Evolutionary conservation across 768 basidiomycete genomes (phyloP).

Genomic region (Leccinum incarnatum): DNA sequence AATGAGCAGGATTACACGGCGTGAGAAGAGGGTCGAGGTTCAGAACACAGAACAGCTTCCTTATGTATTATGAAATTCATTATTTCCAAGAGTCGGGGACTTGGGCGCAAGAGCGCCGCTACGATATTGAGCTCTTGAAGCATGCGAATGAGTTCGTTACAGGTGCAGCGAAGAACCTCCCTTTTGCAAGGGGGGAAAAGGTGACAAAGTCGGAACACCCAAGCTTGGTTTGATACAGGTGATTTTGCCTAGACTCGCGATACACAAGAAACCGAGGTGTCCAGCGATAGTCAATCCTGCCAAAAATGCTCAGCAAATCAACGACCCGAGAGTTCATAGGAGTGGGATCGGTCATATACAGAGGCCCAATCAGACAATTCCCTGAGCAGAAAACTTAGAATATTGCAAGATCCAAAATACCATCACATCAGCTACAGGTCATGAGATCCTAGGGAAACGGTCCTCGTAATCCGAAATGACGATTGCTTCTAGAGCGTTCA

Average conservation of each 20-base stretch:
- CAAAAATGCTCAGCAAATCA: neutral
- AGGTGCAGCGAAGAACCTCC: no score
- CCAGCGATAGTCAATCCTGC: neutral
- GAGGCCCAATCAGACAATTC: neutral
- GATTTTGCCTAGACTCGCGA: neutral
- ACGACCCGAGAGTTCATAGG: neutral
- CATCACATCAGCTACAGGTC: slow-evolving; percentile 6
- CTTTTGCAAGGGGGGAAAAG: no score
- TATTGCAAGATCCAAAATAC: neutral
- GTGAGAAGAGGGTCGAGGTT: neutral
- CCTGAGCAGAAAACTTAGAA: neutral
- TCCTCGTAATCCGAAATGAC: slow-evolving; percentile 69
- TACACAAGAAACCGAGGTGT: no score
- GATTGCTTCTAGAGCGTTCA: slow-evolving; percentile 67
- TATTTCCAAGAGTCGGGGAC: no score
- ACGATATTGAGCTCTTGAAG: no score
- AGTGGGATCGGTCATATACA: neutral
- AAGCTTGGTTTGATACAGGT: no score
- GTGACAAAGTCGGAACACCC: no score
- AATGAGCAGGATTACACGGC: neutral
- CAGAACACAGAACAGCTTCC: no score
- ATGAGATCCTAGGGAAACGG: slow-evolving; percentile 26
- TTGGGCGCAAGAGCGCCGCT: no score
- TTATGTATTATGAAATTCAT: no score
- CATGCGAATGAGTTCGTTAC: no score